Conservation (phyloP, 2,329 filamentous ascomycete genomes). For the Cryphonectria carpinicola region DNA sequence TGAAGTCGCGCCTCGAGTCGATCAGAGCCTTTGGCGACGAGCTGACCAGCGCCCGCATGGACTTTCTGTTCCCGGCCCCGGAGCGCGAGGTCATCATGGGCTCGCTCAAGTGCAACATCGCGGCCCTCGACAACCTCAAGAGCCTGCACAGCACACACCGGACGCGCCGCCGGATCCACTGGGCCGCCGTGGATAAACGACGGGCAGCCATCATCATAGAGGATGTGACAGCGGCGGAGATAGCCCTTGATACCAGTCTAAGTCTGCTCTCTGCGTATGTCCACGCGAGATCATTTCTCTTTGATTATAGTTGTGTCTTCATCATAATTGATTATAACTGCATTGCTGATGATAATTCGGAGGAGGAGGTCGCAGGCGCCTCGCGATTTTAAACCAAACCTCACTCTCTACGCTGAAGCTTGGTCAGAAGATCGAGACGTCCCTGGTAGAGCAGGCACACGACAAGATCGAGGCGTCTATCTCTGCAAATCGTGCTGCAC, state of each 20-base stretch:
- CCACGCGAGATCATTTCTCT: not conserved
- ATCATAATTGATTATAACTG: not conserved
- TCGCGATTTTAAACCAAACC: not conserved
- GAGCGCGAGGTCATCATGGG: not conserved
- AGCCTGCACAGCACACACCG: not conserved
- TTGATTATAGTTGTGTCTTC: not conserved
- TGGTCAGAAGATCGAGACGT: not conserved
- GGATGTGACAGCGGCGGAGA: not conserved
- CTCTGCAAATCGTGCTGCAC: not conserved
- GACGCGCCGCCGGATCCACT: not conserved
- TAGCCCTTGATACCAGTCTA: not conserved
- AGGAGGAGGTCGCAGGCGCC: not conserved
- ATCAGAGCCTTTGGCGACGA: not conserved
- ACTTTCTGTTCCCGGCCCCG: not conserved
- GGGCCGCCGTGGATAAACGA: not conserved
- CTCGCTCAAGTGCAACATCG: not conserved
- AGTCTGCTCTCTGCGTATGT: constrained; percentile 2
- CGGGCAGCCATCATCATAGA: not conserved
- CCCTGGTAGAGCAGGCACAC: not conserved
- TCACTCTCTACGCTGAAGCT: not conserved
- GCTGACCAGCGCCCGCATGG: not conserved
- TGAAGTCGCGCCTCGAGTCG: constrained; percentile 8
- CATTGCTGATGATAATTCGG: not conserved
- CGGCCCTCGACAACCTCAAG: not conserved
- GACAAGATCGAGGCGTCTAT: not conserved